Evolutionary conservation across 2,329 filamentous ascomycete genomes (phyloP).

Genomic region (Metarhizium guizhouense): DNA sequence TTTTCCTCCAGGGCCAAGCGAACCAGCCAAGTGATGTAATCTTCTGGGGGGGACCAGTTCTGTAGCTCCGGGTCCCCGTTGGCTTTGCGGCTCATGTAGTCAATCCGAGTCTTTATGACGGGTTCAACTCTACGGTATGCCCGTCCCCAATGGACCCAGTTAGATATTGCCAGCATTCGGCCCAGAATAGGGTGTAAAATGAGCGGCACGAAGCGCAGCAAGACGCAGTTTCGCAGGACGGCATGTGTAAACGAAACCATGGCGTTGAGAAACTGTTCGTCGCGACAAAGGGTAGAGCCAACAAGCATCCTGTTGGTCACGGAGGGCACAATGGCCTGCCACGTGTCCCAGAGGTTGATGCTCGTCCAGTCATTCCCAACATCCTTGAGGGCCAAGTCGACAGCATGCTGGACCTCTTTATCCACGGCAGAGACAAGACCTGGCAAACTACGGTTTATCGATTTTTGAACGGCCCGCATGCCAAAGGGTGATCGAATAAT

Average conservation of each 20-base stretch:
- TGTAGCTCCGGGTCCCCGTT: slow-evolving; percentile 30
- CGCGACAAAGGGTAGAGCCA: slow-evolving; percentile 27
- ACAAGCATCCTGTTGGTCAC: slow-evolving; percentile 36
- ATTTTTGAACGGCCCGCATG: slow-evolving; percentile 33
- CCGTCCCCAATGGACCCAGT: slow-evolving; percentile 38
- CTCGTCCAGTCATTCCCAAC: slow-evolving; percentile 27
- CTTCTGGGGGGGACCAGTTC: slow-evolving; percentile 37
- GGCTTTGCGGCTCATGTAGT: slow-evolving; percentile 33
- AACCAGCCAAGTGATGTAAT: slow-evolving; percentile 50
- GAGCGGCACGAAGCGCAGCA: slow-evolving; percentile 37
- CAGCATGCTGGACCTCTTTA: slow-evolving; percentile 27
- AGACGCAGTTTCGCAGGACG: slow-evolving; percentile 34
- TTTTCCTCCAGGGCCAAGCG: slow-evolving; percentile 38
- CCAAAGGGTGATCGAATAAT: slow-evolving; percentile 29
- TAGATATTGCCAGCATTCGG: slow-evolving; percentile 32
- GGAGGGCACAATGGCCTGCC: slow-evolving; percentile 31
- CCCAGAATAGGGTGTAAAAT: slow-evolving; percentile 41
- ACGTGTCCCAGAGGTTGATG: slow-evolving; percentile 35
- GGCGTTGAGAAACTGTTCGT: slow-evolving; percentile 35
- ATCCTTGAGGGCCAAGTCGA: slow-evolving; percentile 24
- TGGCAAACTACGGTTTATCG: slow-evolving; percentile 30
- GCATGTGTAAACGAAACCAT: slow-evolving; percentile 41
- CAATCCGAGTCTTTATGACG: slow-evolving; percentile 38
- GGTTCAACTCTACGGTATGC: slow-evolving; percentile 30
- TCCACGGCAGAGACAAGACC: slow-evolving; percentile 30